Percentiles rank a stretch among this genome's conserved stretches.
Evolutionary conservation across 306 rosid species (phyloP).

Genomic region (Fragaria iinumae): DNA sequence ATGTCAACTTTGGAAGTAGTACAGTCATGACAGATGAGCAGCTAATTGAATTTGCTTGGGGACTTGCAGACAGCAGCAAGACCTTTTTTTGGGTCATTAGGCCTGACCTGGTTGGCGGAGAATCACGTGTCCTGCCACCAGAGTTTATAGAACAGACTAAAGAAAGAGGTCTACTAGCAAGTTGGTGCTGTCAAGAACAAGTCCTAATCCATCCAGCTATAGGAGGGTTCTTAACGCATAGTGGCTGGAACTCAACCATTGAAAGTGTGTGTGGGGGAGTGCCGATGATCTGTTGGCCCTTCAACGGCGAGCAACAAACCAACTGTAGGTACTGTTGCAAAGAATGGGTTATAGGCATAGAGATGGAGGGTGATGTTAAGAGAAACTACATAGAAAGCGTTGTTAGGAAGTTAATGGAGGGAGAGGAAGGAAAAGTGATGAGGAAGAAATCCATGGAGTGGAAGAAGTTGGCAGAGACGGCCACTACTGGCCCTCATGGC

Average conservation of each 20-base stretch:
- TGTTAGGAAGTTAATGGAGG: conserved; percentile 49
- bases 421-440: no score
- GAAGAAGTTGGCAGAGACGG: conserved; percentile 36
- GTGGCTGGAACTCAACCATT: conserved; percentile 71
- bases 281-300: conserved; percentile 68
- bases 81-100: conserved; percentile 55
- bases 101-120: conserved; percentile 49
- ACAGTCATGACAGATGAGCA: conserved; percentile 51
- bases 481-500: conserved; percentile 27
- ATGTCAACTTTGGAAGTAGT: conserved; percentile 40
- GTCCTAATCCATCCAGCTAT: conserved; percentile 47
- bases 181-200: conserved; percentile 67
- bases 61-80: conserved; percentile 47
- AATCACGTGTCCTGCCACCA: conserved; percentile 31
- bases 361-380: conserved; percentile 40
- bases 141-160: conserved; percentile 40
- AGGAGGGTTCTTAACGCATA: conserved; percentile 61
- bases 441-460: conserved; percentile 35
- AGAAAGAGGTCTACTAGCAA: conserved; percentile 36
- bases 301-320: conserved; percentile 66
- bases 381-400: conserved; percentile 39
- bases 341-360: conserved; percentile 68
- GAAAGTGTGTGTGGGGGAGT: conserved; percentile 58
- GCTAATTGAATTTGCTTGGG: conserved; percentile 62
- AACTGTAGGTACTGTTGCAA: conserved; percentile 50